Evolutionary conservation across 208 protist species (phyloP).

Genomic region (Leishmania tropica): DNA sequence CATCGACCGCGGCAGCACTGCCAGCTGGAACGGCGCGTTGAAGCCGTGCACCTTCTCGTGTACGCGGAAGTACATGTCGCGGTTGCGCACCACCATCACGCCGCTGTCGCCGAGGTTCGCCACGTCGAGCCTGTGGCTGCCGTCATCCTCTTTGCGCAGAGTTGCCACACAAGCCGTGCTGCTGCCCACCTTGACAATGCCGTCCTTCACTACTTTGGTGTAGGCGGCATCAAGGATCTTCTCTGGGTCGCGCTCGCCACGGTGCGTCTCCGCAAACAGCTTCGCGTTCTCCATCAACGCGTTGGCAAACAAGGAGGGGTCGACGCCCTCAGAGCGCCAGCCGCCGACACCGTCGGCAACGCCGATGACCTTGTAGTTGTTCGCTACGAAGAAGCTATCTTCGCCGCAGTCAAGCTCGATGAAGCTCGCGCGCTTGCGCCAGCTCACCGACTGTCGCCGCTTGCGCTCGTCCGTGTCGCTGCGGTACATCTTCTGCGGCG

Average conservation of each 20-base stretch:
- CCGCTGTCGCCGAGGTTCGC: constrained; percentile 93
- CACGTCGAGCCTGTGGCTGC: constrained; percentile 74
- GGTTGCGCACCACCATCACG: constrained; percentile 83
- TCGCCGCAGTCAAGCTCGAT: constrained; percentile 94
- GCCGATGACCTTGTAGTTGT: constrained; percentile 91
- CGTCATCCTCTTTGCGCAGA: constrained; percentile 54
- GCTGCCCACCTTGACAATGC: constrained; percentile 87
- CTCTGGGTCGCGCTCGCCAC: constrained; percentile 79
- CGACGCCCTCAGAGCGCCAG: constrained; percentile 86
- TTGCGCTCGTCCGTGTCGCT: constrained; percentile 85
- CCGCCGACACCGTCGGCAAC: constrained; percentile 94
- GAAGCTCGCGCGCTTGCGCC: constrained; percentile 89
- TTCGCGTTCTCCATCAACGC: constrained; percentile 93
- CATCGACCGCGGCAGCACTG: constrained; percentile 73
- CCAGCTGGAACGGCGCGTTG: constrained; percentile 93
- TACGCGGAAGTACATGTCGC: constrained; percentile 72
- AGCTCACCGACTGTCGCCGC: constrained; percentile 61
- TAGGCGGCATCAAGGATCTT: constrained; percentile 84
- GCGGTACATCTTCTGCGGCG: constrained; percentile 70
- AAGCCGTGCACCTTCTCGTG: constrained; percentile 92
- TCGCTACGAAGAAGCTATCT: constrained; percentile 93
- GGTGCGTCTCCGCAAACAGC: constrained; percentile 83
- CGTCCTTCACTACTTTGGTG: constrained; percentile 74
- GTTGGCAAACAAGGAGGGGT: constrained; percentile 86
- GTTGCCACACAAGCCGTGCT: constrained; percentile 89